Evolutionary conservation across 345 rosid species (phyloP).

Genomic region (Salix dunnii): DNA sequence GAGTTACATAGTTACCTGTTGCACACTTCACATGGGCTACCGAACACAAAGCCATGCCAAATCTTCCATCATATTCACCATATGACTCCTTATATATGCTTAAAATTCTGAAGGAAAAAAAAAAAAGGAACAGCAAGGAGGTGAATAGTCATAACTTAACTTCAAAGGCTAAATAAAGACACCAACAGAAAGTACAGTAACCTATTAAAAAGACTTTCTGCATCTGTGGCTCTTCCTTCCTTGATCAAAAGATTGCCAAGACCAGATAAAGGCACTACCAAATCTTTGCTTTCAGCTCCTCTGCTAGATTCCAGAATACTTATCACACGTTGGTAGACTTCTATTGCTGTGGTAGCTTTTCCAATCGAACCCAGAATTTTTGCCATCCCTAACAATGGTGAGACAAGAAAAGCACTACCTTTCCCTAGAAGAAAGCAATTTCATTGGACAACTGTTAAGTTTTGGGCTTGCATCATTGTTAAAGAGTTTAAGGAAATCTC

Average conservation of each 20-base stretch:
- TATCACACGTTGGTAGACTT: constrained; percentile 49
- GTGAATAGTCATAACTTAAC: constrained; percentile 17
- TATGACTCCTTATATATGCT: constrained; percentile 56
- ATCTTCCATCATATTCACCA: constrained; percentile 74
- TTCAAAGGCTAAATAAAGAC: constrained; percentile 1
- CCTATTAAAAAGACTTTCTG: constrained; percentile 63
- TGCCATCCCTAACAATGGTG: constrained; percentile 75
- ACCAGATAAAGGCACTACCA: constrained; percentile 60
- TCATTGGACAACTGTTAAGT: background rate
- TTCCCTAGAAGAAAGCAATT: constrained; percentile 41
- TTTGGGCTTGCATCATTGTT: background rate
- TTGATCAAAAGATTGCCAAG: constrained; percentile 73
- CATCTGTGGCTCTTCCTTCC: constrained; percentile 64
- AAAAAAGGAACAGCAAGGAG: background rate
- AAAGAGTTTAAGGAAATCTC: background rate
- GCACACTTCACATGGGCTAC: constrained; percentile 75
- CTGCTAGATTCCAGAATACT: constrained; percentile 56
- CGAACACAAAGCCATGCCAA: constrained; percentile 78
- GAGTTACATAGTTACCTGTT: constrained; percentile 42
- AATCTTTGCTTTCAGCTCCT: constrained; percentile 69
- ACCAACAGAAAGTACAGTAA: constrained; percentile 14
- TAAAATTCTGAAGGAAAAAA: constrained; percentile 40
- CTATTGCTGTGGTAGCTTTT: constrained; percentile 52
- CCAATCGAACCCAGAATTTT: constrained; percentile 64
- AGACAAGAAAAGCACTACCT: constrained; percentile 50